These are phyloP conservation scores for Fusarium buxicola DNA, from an alignment of 2,329 filamentous ascomycete genomes.

Conservation along the genomic window DNA sequence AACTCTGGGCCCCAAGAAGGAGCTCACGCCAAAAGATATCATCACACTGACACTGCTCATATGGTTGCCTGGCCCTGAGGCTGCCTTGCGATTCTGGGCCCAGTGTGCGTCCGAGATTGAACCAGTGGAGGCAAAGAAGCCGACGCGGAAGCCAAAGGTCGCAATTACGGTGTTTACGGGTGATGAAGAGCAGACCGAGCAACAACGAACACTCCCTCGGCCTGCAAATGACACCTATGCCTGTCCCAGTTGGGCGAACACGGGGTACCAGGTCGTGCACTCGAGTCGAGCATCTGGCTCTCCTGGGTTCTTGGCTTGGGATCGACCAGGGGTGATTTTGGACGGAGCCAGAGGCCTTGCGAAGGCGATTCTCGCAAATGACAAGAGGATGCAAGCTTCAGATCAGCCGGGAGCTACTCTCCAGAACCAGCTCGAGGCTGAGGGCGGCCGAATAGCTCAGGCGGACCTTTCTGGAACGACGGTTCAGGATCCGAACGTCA, in stretches of 20 bases:
- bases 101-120: slow-evolving; percentile 55
- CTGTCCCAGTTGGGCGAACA: slow-evolving; percentile 62
- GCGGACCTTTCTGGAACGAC: slow-evolving; percentile 47
- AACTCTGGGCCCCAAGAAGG: slow-evolving; percentile 53
- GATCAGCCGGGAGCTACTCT: slow-evolving; percentile 45
- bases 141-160: slow-evolving; percentile 52
- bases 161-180: slow-evolving; percentile 62
- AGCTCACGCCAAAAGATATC: slow-evolving; percentile 63
- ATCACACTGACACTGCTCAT: slow-evolving; percentile 71
- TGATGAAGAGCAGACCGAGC: slow-evolving; percentile 41
- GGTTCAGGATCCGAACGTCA: slow-evolving; percentile 34
- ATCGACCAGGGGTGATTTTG: slow-evolving; percentile 59
- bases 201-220: slow-evolving; percentile 35
- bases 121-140: slow-evolving; percentile 38
- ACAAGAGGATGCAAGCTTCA: slow-evolving; percentile 52
- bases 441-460: slow-evolving; percentile 29
- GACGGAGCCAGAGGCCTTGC: slow-evolving; percentile 57
- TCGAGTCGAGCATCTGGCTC: slow-evolving; percentile 54
- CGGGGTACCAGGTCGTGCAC: slow-evolving; percentile 57
- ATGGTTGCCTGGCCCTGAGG: slow-evolving; percentile 75
- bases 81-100: slow-evolving; percentile 67
- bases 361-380: slow-evolving; percentile 52
- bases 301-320: slow-evolving; percentile 61
- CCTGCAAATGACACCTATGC: slow-evolving; percentile 51
- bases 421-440: slow-evolving; percentile 51